Base-by-base conservation (phyloP, 2,329 filamentous ascomycete species). In the Beauveria varroae region DNA sequence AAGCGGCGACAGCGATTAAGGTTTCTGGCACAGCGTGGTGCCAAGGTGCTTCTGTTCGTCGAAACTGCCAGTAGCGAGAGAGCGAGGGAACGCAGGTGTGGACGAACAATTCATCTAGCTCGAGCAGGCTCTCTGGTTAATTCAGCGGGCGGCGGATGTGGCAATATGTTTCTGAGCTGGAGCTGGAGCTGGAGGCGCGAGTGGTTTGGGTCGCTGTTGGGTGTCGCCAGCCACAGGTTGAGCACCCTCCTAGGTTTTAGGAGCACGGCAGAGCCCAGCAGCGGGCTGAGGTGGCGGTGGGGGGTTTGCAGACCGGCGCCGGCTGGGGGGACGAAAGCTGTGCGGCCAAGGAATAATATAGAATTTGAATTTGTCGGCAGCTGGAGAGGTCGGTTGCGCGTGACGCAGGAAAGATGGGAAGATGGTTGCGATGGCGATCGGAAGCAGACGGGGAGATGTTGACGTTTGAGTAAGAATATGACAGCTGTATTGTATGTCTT, bases 1-100 rank as follows among this genome's bases (percentile, higher is more conserved):
- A 62, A 57, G 53, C 60, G 60, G 60, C 60, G 60, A 57, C 47
- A 12, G 53, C 60, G 60, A 62, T 62, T 62, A 62, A 62, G 30
- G 60, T 62, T 62, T 62, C 60, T 3, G 24, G 34, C 37, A 53
- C 41, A 54, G 59, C n/a, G 47, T 22, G 46, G 46, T 51, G 16
- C 18, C 14, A 46, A 24, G 30, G 51, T 41, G 51, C 34, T 26
- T 18, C 16, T 57, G 53, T 60, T 60, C 10, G 51, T 54, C 43
- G 43, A n/a, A 60, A 53, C 50, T 53, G 34, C 30, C 30, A 20
- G 49, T 30, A 60, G 50, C 58, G 41, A 60, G 40, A 3, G 28
- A 43, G 44, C 30, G 10, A 26, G 55, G 20, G 20, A 20, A 34
- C 24, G 41, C 51, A 12, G 12, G 26, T 37, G 26, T 30, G 28